Evolutionary conservation across 192 early-diverging fungal species (phyloP).

Genomic region (Backusella luteola): DNA sequence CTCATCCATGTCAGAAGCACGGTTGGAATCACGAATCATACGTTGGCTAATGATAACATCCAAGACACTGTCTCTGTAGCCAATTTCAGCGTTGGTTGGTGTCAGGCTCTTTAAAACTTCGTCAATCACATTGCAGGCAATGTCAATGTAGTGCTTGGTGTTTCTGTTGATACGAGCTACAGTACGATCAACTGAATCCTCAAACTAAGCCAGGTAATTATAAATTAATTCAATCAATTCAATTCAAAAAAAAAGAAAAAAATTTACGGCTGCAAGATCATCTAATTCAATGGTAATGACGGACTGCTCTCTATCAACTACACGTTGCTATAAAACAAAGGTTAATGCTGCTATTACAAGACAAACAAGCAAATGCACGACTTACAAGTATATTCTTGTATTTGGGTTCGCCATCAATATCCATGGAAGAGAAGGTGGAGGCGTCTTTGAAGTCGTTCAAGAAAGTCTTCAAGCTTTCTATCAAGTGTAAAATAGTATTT

Average conservation of each 20-base stretch:
- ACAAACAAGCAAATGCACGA: background rate
- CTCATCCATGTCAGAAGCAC: conserved; percentile 33
- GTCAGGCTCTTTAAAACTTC: conserved; percentile 51
- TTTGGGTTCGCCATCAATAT: conserved; percentile 28
- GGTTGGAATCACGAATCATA: conserved; percentile 61
- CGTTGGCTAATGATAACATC: conserved; percentile 91
- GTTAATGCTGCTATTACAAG: background rate
- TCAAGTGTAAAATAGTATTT: background rate
- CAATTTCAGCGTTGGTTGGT: conserved; percentile 46
- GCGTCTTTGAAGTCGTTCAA: background rate
- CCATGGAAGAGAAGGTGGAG: conserved; percentile 10
- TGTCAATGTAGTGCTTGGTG: conserved; percentile 79
- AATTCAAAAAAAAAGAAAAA: background rate
- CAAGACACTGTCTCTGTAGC: conserved; percentile 74
- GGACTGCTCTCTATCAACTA: conserved; percentile 62
- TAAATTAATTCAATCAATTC: background rate
- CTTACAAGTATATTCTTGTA: conserved; percentile 47
- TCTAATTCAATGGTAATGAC: conserved; percentile 64
- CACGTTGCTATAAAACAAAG: conserved; percentile 46
- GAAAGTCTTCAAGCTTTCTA: conserved; percentile 12
- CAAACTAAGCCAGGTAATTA: conserved; percentile 26
- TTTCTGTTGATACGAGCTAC: conserved; percentile 76
- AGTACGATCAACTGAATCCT: conserved; percentile 42
- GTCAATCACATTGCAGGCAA: conserved; percentile 81
- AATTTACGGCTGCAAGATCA: conserved; percentile 56